These are phyloP conservation scores for Sinapis alba DNA, from an alignment of 441 rosid genomes.

Conservation along the genomic window DNA sequence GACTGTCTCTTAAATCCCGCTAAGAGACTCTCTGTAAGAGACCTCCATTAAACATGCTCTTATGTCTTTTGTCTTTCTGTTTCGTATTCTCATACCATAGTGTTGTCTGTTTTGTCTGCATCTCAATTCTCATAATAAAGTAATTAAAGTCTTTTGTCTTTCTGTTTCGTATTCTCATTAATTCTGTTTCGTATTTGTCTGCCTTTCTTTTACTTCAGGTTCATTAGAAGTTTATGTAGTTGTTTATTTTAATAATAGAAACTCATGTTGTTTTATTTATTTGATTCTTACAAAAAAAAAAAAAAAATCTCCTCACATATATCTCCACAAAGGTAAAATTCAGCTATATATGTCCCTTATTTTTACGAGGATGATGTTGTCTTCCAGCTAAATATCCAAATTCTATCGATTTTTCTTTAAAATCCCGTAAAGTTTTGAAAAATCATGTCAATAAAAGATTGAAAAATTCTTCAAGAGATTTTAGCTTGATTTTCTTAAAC, in stretches of 20 bases:
- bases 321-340: too few species aligned
- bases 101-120: not conserved
- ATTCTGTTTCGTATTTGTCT: not conserved
- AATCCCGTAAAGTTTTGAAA: too few species aligned
- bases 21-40: too few species aligned
- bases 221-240: not conserved
- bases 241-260: not conserved
- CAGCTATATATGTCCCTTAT: not conserved
- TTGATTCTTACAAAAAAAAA: not conserved
- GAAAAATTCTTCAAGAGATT: not conserved
- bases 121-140: not conserved
- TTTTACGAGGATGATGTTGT: not conserved
- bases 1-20: too few species aligned
- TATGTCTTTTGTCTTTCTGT: too few species aligned
- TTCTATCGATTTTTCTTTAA: too few species aligned
- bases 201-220: not conserved
- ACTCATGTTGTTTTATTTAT: not conserved
- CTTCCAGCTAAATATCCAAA: not conserved
- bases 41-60: too few species aligned
- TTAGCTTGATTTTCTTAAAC: not conserved
- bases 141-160: too few species aligned
- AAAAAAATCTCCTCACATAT: not conserved
- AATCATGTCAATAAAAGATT: too few species aligned
- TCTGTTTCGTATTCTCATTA: too few species aligned
- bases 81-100: too few species aligned